Conservation (phyloP, 2,329 filamentous ascomycete species). For the Clonostachys rhizophaga region DNA sequence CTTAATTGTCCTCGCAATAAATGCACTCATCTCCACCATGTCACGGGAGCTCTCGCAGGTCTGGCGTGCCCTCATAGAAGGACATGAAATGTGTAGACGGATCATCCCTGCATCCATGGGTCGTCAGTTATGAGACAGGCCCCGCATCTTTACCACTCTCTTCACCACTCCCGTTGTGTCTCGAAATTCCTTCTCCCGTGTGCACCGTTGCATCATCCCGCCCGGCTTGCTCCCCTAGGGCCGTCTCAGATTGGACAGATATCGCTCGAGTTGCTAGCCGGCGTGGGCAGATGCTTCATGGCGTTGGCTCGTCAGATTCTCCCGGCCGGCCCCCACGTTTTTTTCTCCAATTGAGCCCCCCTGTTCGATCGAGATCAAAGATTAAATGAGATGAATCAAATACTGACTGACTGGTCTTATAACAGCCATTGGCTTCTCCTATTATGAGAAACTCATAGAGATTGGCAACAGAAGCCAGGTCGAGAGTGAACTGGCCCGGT, state of each 20-base stretch:
- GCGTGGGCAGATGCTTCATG: no score
- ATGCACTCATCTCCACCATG: no score
- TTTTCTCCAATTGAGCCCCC: neutral
- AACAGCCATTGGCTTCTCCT: slow-evolving; percentile 84
- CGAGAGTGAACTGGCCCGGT: slow-evolving; percentile 65
- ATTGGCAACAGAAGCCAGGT: slow-evolving; percentile 61
- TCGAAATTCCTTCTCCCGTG: neutral
- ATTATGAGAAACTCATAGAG: slow-evolving; percentile 81
- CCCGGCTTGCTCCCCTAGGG: neutral
- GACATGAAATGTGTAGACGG: no score
- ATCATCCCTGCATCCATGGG: no score
- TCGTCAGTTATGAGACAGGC: no score
- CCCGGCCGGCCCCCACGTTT: neutral
- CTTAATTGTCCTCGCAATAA: no score
- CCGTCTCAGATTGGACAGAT: neutral
- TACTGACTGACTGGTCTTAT: neutral
- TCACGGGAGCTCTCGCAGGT: no score
- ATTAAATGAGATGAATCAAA: neutral
- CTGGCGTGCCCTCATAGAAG: no score
- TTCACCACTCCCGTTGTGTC: neutral
- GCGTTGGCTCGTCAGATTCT: neutral
- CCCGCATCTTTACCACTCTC: no score
- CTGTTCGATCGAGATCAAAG: neutral
- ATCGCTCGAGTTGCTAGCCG: neutral
- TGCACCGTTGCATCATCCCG: neutral